Base-by-base conservation (phyloP, 306 rosid genomes). In the Urtica urens region DNA sequence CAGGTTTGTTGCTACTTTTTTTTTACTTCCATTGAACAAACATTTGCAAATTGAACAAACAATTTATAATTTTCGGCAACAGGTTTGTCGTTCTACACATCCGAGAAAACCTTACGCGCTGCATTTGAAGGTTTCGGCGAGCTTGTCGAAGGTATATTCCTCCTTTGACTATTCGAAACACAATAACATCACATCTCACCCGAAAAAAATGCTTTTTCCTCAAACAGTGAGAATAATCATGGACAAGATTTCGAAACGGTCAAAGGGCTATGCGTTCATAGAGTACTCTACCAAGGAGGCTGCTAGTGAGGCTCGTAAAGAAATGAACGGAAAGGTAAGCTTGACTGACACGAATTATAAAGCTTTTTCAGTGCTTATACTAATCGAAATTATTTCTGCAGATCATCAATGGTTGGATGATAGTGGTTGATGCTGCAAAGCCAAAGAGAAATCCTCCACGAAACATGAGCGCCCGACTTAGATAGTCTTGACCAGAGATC, bases 401-500 rank as follows among this genome's bases (percentile, higher is more conserved):
- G 94, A 83, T 87, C 64, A 83, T 87, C 34, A 87, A 87, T 65
- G 96, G 94, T 13, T 80, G 94, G 94, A 83, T 87, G 94, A 83
- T 83, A 53, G 87, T 83, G 50, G 96, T 83, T 27, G 96, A 87
- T 72, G 83, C 68, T 60, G 96, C 95, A 48, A 88, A 74, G 43
- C 57, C 44, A 4, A 51, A 27, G 68, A 57, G 65, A 41, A 73
- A 27, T 60, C 75, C 81, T 20, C 69, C 78, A 37, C 80, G 73
- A 64, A 59, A 64, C 49, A 54, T 59, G 62, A 46, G 72, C 15
- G 64, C 66, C 29, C 62, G 24, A 11, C 57, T 59, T 21, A 61
- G 72, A 67, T 18, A 2, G 68, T 44, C 33, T 37, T 62, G 70
- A 58, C 53, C 47, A 57, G 24, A n/a, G n/a, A n/a, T n/a, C n/a